Conservation (phyloP, 345 rosid species). For the Gossypium arboreum region DNA sequence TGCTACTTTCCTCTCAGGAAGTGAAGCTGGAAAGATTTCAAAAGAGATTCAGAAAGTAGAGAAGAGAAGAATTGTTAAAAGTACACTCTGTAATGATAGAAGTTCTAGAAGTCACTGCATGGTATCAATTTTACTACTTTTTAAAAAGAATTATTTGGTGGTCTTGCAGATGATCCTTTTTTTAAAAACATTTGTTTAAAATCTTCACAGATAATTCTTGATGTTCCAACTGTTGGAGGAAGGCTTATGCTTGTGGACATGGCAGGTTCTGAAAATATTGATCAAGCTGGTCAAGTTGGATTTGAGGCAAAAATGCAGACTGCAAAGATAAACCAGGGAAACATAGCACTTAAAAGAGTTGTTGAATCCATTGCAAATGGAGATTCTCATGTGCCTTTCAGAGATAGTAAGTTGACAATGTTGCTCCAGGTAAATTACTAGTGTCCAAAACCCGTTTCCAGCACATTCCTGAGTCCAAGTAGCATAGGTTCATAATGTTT, state of each 20-base stretch:
- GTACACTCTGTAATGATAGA: conserved; percentile 87
- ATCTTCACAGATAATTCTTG: conserved; percentile 69
- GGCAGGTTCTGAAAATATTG: conserved; percentile 99
- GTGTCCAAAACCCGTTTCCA: background rate
- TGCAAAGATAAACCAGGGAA: conserved; percentile 94
- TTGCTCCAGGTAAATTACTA: conserved; percentile 62
- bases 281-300: conserved; percentile 90
- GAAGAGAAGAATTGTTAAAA: conserved; percentile 87
- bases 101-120: conserved; percentile 98
- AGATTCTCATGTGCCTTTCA: conserved; percentile 95
- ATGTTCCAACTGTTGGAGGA: conserved; percentile 97
- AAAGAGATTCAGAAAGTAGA: conserved; percentile 94
- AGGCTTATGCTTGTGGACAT: conserved; percentile 95
- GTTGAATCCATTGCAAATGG: conserved; percentile 98
- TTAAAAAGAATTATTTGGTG: background rate
- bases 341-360: conserved; percentile 86
- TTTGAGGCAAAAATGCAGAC: conserved; percentile 99
- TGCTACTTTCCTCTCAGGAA: conserved; percentile 81
- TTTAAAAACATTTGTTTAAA: background rate
- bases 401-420: conserved; percentile 98
- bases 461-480: background rate
- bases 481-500: background rate
- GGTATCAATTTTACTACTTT: conserved; percentile 29
- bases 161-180: background rate
- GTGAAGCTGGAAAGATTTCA: conserved; percentile 79